Conservation (phyloP, 73 alveolate genomes). For the Paramecium primaurelia region DNA sequence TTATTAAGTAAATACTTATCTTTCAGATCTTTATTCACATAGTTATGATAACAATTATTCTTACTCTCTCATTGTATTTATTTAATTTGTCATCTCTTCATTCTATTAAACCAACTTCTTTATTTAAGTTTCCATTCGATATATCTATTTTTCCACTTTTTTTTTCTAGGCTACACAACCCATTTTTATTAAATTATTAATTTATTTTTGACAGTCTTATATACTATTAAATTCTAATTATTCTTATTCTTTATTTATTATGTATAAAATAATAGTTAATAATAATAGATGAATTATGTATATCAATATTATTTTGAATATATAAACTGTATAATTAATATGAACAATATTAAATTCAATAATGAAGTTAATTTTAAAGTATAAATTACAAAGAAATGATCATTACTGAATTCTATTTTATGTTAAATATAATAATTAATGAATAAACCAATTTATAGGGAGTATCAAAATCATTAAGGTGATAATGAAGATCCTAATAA, state of each 20-base stretch:
- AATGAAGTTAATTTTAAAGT: not conserved
- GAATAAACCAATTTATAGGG: not conserved
- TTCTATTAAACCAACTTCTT: not conserved
- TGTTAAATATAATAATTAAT: not conserved
- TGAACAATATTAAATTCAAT: not conserved
- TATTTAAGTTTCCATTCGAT: not conserved
- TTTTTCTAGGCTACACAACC: not conserved
- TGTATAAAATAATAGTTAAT: too few species aligned
- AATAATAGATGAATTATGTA: too few species aligned
- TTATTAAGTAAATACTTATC: not conserved
- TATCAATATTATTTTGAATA: too few species aligned
- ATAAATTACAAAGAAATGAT: not conserved
- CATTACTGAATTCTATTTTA: not conserved
- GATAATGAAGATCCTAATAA: not conserved
- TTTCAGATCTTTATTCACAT: constrained; percentile 25
- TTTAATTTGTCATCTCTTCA: not conserved
- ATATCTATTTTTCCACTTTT: not conserved
- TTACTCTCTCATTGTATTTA: not conserved
- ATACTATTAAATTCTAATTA: not conserved
- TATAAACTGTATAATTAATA: too few species aligned
- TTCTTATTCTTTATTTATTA: too few species aligned
- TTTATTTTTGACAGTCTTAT: not conserved
- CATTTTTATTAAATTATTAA: not conserved
- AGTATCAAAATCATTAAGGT: not conserved
- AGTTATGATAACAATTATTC: not conserved